phyloP scores from a whole-genome alignment of 495 filamentous ascomycete genomes.

The Penicillium alfredii region DNA sequence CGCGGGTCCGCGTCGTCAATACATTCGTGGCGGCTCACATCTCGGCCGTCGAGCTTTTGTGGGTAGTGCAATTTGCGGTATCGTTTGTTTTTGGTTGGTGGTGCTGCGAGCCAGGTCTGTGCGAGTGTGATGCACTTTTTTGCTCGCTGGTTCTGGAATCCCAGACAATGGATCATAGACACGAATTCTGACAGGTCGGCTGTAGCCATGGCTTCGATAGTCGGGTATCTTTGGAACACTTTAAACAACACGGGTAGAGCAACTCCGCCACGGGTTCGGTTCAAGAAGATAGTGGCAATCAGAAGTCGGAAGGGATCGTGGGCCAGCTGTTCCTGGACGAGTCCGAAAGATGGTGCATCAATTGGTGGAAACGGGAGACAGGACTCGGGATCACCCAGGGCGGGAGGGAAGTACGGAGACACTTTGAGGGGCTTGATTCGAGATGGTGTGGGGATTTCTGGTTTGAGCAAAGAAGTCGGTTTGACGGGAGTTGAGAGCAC shows the following conservation, averaged over 20 bases:
- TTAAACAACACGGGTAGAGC: constrained; percentile 71
- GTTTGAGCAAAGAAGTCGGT: not conserved
- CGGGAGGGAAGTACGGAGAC: constrained; percentile 43
- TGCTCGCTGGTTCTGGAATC: constrained; percentile 62
- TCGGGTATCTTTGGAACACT: constrained; percentile 64
- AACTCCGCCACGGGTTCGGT: constrained; percentile 66
- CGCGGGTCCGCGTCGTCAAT: constrained; percentile 37
- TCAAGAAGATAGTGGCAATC: constrained; percentile 75
- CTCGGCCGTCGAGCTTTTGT: constrained; percentile 43
- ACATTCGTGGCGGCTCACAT: constrained; percentile 48
- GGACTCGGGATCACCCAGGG: constrained; percentile 47
- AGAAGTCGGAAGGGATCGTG: constrained; percentile 65
- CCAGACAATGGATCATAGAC: constrained; percentile 62
- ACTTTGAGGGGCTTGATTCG: constrained; percentile 26
- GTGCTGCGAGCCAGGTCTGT: constrained; percentile 58
- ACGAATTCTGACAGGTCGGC: constrained; percentile 55
- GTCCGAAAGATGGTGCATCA: constrained; percentile 56
- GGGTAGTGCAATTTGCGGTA: constrained; percentile 71
- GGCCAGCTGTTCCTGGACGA: constrained; percentile 77
- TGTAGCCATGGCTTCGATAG: constrained; percentile 54
- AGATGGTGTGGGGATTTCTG: constrained; percentile 10
- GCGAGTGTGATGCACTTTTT: constrained; percentile 61
- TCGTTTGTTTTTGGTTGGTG: constrained; percentile 53
- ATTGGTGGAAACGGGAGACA: constrained; percentile 69
- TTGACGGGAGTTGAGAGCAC: constrained; percentile 8